Conservation (phyloP, 2,329 filamentous ascomycete species). For the Chaetomium sp. region DNA sequence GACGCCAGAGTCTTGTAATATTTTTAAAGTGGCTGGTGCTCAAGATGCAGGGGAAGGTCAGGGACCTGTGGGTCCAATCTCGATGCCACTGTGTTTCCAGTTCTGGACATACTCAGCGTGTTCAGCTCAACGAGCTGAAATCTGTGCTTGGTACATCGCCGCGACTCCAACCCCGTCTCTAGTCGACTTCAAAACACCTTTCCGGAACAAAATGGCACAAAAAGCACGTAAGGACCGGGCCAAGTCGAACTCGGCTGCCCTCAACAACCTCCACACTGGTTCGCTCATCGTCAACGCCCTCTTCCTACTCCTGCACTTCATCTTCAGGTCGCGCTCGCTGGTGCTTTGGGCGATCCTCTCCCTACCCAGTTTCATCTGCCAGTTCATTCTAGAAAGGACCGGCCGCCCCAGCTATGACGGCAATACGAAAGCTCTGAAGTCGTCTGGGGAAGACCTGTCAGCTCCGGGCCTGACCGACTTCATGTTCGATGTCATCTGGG, state of each 20-base stretch:
- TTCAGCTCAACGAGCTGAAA: background rate
- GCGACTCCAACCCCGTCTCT: background rate
- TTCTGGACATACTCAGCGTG: too few relatives aligned
- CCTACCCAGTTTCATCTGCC: constrained; percentile 67
- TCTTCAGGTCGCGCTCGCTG: constrained; percentile 56
- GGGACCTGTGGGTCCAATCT: too few relatives aligned
- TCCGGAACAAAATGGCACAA: constrained; percentile 44
- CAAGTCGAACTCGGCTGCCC: constrained; percentile 67
- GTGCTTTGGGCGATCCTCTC: constrained; percentile 67
- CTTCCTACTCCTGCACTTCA: constrained; percentile 67
- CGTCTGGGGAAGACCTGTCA: constrained; percentile 79
- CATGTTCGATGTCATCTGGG: constrained; percentile 96
- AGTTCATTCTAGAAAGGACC: constrained; percentile 78
- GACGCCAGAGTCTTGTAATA: too few relatives aligned
- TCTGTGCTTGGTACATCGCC: too few relatives aligned
- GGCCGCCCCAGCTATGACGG: constrained; percentile 70
- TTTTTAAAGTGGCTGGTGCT: too few relatives aligned
- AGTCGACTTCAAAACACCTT: background rate
- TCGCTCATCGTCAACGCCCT: constrained; percentile 63
- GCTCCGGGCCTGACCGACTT: constrained; percentile 89
- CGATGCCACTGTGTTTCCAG: background rate
- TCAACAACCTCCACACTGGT: constrained; percentile 77
- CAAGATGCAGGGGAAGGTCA: too few relatives aligned
- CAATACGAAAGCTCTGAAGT: constrained; percentile 59
- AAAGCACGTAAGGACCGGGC: constrained; percentile 62